These are phyloP conservation scores for Triadica sebifera DNA, from an alignment of 345 rosid species.

Conservation along the genomic window DNA sequence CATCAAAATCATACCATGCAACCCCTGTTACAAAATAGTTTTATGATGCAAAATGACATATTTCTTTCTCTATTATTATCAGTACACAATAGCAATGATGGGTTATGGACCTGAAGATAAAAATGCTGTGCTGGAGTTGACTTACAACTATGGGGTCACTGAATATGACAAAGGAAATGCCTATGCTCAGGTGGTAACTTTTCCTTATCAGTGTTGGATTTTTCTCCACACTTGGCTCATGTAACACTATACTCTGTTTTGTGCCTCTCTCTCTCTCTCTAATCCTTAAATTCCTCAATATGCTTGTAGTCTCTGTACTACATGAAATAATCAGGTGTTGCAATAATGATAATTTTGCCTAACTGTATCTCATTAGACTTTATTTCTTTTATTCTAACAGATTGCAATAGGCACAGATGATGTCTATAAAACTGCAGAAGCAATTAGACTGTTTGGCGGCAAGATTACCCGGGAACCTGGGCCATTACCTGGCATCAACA, in stretches of 20 bases:
- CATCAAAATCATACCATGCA: background rate
- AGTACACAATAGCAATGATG: conserved; percentile 89
- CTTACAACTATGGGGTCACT: conserved; percentile 88
- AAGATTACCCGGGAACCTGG: conserved; percentile 93
- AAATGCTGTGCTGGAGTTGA: conserved; percentile 74
- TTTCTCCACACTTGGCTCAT: background rate
- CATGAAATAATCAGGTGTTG: conserved; percentile 3
- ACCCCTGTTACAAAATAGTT: background rate
- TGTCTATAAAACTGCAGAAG: conserved; percentile 92
- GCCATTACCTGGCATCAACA: conserved; percentile 90
- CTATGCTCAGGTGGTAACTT: conserved; percentile 69
- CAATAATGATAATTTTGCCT: conserved; percentile 2
- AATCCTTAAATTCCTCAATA: background rate
- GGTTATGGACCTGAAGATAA: conserved; percentile 97
- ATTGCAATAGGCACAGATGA: conserved; percentile 97
- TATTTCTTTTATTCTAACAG: conserved; percentile 37
- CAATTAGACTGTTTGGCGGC: conserved; percentile 74
- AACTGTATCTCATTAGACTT: conserved; percentile 7
- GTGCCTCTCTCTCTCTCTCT: background rate
- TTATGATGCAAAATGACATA: conserved; percentile 10
- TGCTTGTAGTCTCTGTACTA: background rate
- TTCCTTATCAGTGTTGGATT: background rate
- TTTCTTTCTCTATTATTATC: conserved; percentile 13
- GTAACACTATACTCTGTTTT: background rate
- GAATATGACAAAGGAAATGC: conserved; percentile 90